These are phyloP conservation scores for Phragmites australis DNA, from an alignment of 176 grass and related monocot species.

Conservation along the genomic window DNA sequence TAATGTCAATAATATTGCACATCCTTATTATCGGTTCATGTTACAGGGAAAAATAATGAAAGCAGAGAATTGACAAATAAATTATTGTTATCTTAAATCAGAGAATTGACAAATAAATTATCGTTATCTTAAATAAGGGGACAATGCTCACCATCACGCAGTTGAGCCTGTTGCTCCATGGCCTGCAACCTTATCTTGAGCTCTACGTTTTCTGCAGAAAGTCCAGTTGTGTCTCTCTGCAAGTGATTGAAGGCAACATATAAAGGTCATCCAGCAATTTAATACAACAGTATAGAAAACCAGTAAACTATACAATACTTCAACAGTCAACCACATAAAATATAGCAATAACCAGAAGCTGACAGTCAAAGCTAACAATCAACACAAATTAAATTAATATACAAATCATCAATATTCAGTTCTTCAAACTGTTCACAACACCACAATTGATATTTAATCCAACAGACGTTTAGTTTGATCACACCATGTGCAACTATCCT, in stretches of 20 bases:
- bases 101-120: conserved; percentile 3
- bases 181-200: conserved; percentile 97
- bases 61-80: conserved; percentile 8
- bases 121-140: conserved; percentile 30
- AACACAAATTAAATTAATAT: conserved; percentile 10
- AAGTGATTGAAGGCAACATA: conserved; percentile 31
- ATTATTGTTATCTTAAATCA: conserved; percentile 19
- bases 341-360: conserved; percentile 24
- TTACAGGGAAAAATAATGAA: conserved; percentile 10
- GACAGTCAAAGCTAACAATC: conserved; percentile 31
- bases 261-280: conserved; percentile 36
- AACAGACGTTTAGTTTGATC: conserved; percentile 27
- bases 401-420: conserved; percentile 32
- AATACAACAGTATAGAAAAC: conserved; percentile 18
- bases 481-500: conserved; percentile 31
- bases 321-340: conserved; percentile 8
- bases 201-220: conserved; percentile 95
- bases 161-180: conserved; percentile 96
- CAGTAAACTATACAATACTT: conserved; percentile 18
- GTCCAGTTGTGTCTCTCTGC: conserved; percentile 95
- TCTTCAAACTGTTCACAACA: conserved; percentile 24
- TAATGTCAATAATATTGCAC: background rate
- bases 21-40: background rate
- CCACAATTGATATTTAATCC: conserved; percentile 26
- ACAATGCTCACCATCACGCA: conserved; percentile 72